Base-by-base conservation (phyloP, 352 stramenopile species). In the Phytophthora niederhauseri region DNA sequence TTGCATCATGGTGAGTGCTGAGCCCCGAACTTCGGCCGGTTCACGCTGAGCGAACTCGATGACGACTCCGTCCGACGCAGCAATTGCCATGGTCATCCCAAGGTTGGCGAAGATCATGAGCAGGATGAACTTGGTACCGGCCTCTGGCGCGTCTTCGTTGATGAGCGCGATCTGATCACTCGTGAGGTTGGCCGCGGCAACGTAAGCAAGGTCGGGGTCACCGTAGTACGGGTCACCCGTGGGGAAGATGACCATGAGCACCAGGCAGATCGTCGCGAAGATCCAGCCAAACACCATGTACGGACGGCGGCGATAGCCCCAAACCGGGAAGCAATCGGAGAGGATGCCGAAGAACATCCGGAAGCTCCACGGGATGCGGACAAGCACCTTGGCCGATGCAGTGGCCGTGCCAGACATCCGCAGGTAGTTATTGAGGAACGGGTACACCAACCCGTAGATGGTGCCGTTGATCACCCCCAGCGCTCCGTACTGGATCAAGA, bases 331-430 rank as follows among this genome's bases (percentile, higher is more conserved):
- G 61, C 86, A 95, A 61, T 95, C 87, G 26, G 76, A 89, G 24
- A 97, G 57, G 50, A 95, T 89, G 30, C 89, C 89, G 66, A 92
- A 92, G 41, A 95, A 78, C 30, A 93, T 80, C 46, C 91, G 90
- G 61, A 90, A 90, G 17, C 63, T 83, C 84, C 84, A 95, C 41
- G 74, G 75, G 28, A 87, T 65, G 20, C 67, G 72, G 14, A 80
- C 73, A 17, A 84, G 75, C 36, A 80, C 78, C 15, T 58, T 78
- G 6, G 78, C 76, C 17, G 81, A 81, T 12, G 73, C 59, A 6
- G 72, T 77, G 8, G 68, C 70, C 26, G 70, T 76, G 14, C 73
- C 73, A 6, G 73, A 73, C 70, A 81, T 81, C n/a, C 69, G 69
- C 20, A 80, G 36, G 41, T 82, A 85, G 30, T 73, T 69, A 26